Evolutionary conservation across 2,329 filamentous ascomycete genomes (phyloP).

Genomic region (Paraconiothyrium brasiliense): DNA sequence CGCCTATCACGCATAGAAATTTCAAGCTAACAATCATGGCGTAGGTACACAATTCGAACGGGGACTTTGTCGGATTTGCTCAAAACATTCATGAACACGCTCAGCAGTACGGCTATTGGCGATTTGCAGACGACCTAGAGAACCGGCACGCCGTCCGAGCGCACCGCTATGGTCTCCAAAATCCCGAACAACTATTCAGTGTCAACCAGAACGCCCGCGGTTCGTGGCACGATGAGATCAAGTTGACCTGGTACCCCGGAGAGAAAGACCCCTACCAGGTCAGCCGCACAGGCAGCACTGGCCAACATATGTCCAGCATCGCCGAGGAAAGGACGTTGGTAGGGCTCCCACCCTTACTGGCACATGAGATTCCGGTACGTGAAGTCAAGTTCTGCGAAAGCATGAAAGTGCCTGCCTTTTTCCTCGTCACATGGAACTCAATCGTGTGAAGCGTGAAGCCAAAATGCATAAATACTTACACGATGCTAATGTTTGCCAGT

Average conservation of each 20-base stretch:
- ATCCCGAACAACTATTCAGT: slow-evolving; percentile 20
- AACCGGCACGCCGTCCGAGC: slow-evolving; percentile 17
- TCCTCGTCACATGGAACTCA: too few species aligned
- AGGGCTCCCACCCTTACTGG: slow-evolving; percentile 6
- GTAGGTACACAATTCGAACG: neutral
- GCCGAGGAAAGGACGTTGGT: slow-evolving; percentile 15
- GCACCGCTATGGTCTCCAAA: slow-evolving; percentile 7
- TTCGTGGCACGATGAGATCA: slow-evolving; percentile 13
- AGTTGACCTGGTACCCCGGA: slow-evolving; percentile 23
- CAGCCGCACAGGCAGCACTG: slow-evolving; percentile 10
- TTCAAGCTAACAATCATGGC: neutral
- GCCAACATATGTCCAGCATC: slow-evolving; percentile 24
- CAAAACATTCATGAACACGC: neutral
- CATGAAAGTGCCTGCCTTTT: neutral
- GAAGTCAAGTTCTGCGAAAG: neutral
- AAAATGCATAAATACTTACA: neutral
- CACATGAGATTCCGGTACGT: slow-evolving; percentile 4
- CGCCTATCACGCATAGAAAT: neutral
- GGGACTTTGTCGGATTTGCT: slow-evolving; percentile 12
- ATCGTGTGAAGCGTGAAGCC: too few species aligned
- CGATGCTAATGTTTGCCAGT: neutral
- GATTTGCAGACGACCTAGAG: slow-evolving; percentile 9
- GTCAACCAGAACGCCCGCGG: neutral
- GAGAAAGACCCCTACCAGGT: slow-evolving; percentile 8
- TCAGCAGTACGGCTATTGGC: slow-evolving; percentile 23